A percentile compares a stretch with the other conserved stretches of the same genome.
These are phyloP conservation scores for Grosmannia penicillata DNA, from an alignment of 2,329 filamentous ascomycete genomes.

Conservation along the genomic window DNA sequence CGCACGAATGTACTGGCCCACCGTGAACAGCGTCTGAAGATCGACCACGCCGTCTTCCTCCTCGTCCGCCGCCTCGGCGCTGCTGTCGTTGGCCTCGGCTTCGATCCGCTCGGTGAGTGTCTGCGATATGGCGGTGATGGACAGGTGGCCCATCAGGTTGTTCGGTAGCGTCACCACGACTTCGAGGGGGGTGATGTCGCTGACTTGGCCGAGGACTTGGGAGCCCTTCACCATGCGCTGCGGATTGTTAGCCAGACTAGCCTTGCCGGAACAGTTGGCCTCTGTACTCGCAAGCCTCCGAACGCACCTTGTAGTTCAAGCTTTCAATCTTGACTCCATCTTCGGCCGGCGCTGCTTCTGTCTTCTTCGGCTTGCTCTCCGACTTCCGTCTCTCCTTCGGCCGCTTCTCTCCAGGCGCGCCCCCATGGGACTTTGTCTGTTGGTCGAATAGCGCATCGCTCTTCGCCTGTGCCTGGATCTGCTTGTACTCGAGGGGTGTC, in stretches of 20 bases:
- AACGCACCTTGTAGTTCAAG: slow-evolving; percentile 51
- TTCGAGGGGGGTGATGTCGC: slow-evolving; percentile 64
- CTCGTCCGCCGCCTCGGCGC: slow-evolving; percentile 17
- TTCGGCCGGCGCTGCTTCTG: slow-evolving; percentile 39
- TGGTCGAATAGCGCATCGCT: slow-evolving; percentile 86
- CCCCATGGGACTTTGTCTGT: slow-evolving; percentile 30
- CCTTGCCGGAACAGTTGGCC: slow-evolving; percentile 69
- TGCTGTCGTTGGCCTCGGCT: slow-evolving; percentile 44
- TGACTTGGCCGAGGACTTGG: slow-evolving; percentile 74
- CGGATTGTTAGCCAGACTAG: slow-evolving; percentile 15
- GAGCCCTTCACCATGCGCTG: slow-evolving; percentile 76
- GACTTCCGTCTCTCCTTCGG: slow-evolving; percentile 30
- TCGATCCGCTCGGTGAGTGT: slow-evolving; percentile 64
- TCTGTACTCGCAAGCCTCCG: slow-evolving; percentile 20
- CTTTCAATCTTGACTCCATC: slow-evolving; percentile 63
- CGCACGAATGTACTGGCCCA: slow-evolving; percentile 80
- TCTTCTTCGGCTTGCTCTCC: slow-evolving; percentile 13
- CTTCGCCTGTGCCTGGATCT: slow-evolving; percentile 87
- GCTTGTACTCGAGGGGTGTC: slow-evolving; percentile 88
- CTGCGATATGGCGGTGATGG: slow-evolving; percentile 83
- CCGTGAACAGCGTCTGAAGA: slow-evolving; percentile 56
- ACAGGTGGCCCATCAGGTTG: slow-evolving; percentile 78
- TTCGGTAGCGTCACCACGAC: slow-evolving; percentile 78
- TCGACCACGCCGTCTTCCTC: slow-evolving; percentile 43
- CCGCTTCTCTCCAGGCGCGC: slow-evolving; percentile 35